Evolutionary conservation across 2,329 filamentous ascomycete species (phyloP), one percentile per base, ranked within the genome.

Genomic region (Trichoderma sp.): DNA sequence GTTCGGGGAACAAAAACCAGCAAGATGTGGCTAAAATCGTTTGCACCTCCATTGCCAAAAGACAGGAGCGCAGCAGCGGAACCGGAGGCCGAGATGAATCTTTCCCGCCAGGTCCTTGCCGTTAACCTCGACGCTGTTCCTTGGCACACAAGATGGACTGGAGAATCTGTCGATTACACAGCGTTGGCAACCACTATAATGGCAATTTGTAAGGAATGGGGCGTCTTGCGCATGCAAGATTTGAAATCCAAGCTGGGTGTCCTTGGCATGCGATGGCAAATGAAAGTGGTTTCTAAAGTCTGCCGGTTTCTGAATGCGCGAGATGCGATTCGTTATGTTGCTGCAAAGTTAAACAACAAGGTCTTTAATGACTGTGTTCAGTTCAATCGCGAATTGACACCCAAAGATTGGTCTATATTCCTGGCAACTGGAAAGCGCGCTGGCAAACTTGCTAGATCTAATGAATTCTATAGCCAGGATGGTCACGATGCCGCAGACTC

Each of bases 301-400:
- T 86, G 84, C 56, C 83, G 87, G 17, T 86, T 86, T 71, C 82
- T 89, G 69, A 86, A 85, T 25, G 81, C 82, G 27, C 79, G 84
- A 56, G 87, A 86, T 6, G 81, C 85, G 32, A 80, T 88, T 22
- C 82, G 83, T 56, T 88, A 87, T 70, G 84, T 87, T 3, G 85
- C 85, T 4, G 86, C 86, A 5, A 83, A 82, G 42, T 83, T 87
- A 12, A 79, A 81, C 17, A 81, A 82, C 37, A 82, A 82, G 65
- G 78, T 89, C 6, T 88, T 85, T 78, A 88, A 87, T 71, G 86
- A 89, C 71, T 89, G 87, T 71, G 80, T 89, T 69, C 86, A 86
- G 70, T 89, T 84, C 67, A 77, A 84, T 56, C 80, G 86, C 53
- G 85, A 88, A 7, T 81, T 87, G 35, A 86, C 82, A 13, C 72